These are phyloP conservation scores for Serpula lacrymans DNA, from an alignment of 768 basidiomycete species.

Conservation along the genomic window DNA sequence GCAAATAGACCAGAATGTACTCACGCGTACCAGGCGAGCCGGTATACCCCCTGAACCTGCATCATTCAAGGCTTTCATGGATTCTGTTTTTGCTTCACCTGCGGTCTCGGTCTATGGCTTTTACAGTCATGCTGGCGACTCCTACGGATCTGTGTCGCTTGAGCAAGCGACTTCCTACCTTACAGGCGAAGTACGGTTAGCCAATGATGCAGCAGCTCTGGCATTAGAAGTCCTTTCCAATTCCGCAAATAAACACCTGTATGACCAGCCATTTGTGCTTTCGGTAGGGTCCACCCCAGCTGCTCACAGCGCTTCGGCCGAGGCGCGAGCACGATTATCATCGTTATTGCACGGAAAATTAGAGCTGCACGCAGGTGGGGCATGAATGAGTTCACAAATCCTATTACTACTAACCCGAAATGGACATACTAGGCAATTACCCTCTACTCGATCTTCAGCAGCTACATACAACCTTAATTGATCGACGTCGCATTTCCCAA, in stretches of 20 bases:
- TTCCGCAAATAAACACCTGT: slow-evolving; percentile 26
- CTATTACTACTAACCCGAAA: not conserved
- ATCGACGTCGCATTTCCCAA: slow-evolving; percentile 55
- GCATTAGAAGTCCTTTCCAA: slow-evolving; percentile 45
- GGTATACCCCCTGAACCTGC: slow-evolving; percentile 56
- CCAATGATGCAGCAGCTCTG: slow-evolving; percentile 60
- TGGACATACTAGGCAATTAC: slow-evolving; percentile 59
- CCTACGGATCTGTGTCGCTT: slow-evolving; percentile 72
- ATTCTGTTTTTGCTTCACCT: slow-evolving; percentile 48
- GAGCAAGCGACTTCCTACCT: slow-evolving; percentile 64
- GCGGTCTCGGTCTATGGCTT: slow-evolving; percentile 72
- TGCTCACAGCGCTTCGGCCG: slow-evolving; percentile 70
- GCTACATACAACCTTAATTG: slow-evolving; percentile 66
- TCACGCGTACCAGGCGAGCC: slow-evolving; percentile 55
- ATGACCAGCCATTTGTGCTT: slow-evolving; percentile 57
- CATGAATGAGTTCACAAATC: too few species aligned
- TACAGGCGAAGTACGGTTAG: slow-evolving; percentile 65
- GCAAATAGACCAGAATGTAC: slow-evolving; percentile 2
- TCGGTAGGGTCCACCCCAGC: slow-evolving; percentile 88
- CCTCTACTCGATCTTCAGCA: slow-evolving; percentile 84
- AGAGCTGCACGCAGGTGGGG: slow-evolving; percentile 75
- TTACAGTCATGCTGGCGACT: slow-evolving; percentile 75
- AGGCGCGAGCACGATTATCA: slow-evolving; percentile 41
- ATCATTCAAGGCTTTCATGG: slow-evolving; percentile 54
- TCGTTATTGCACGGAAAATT: slow-evolving; percentile 54